Percentiles rank a stretch among this genome's conserved stretches.
Evolutionary conservation across 331 rosid species (phyloP).

Genomic region (Spiraea crenata): DNA sequence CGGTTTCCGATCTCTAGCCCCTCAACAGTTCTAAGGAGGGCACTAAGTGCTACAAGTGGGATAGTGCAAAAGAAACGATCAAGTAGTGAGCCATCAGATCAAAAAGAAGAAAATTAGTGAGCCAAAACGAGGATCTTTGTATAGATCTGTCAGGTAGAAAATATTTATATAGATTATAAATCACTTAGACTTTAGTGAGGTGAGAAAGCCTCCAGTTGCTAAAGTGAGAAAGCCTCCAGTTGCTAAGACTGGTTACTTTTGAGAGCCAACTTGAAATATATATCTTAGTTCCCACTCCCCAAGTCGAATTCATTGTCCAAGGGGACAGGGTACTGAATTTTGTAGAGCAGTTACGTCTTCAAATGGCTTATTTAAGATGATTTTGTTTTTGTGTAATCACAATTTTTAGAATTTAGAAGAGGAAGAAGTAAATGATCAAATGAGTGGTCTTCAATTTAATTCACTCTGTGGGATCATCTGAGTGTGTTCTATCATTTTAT

Average conservation of each 20-base stretch:
- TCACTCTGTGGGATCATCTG: no score
- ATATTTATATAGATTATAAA: slow-evolving; percentile 9
- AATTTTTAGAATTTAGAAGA: slow-evolving; percentile 10
- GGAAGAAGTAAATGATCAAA: no score
- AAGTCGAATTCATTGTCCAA: slow-evolving; percentile 29
- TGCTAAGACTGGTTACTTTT: neutral
- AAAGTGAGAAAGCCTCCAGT: slow-evolving; percentile 1
- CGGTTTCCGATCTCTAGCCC: slow-evolving; percentile 37
- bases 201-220: neutral
- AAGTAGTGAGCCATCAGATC: neutral
- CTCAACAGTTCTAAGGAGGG: slow-evolving; percentile 64
- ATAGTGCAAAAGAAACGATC: slow-evolving; percentile 55
- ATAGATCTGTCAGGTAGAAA: slow-evolving; percentile 12
- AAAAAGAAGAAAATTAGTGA: no score
- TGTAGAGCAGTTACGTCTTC: slow-evolving; percentile 44
- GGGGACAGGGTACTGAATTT: slow-evolving; percentile 59
- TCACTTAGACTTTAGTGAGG: slow-evolving; percentile 24
- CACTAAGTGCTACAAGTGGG: slow-evolving; percentile 63
- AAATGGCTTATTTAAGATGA: slow-evolving; percentile 22
- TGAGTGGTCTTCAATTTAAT: neutral
- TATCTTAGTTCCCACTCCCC: slow-evolving; percentile 37
- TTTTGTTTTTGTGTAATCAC: slow-evolving; percentile 4
- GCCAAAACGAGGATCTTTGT: slow-evolving; percentile 15
- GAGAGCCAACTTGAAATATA: slow-evolving; percentile 18
- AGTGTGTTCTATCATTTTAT: no score